phyloP scores from a whole-genome alignment of 2,329 filamentous ascomycete species.

The Didymella segeticola region DNA sequence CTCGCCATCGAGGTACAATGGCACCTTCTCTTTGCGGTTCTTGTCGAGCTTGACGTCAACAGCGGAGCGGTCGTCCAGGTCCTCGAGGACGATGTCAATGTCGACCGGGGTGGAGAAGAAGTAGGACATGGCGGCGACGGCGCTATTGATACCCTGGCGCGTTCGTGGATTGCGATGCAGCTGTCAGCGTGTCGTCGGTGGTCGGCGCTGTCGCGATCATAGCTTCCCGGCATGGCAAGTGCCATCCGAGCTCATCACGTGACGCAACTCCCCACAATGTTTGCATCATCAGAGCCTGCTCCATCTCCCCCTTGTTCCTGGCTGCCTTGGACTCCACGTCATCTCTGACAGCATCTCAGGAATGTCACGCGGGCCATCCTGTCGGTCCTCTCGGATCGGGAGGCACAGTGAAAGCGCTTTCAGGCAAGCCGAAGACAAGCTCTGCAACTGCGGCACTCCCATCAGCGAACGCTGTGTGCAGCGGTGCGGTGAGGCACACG shows the following conservation, averaged over 20 bases:
- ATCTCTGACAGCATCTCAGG: conserved; percentile 19
- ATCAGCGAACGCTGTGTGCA: background rate
- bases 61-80: conserved; percentile 90
- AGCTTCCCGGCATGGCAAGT: conserved; percentile 23
- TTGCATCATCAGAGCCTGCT: background rate
- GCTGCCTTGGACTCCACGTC: conserved; percentile 25
- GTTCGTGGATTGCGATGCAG: conserved; percentile 22
- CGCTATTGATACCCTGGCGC: conserved; percentile 13
- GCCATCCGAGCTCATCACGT: conserved; percentile 23
- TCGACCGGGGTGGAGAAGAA: conserved; percentile 95
- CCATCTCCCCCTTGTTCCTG: conserved; percentile 8
- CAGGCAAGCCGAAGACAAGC: too few species aligned
- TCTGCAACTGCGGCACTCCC: background rate
- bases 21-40: conserved; percentile 94
- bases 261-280: too few species aligned
- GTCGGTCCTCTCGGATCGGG: background rate
- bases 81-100: conserved; percentile 97
- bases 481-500: conserved; percentile 10
- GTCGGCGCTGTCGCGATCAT: conserved; percentile 21
- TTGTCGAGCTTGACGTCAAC: conserved; percentile 99
- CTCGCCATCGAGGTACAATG: conserved; percentile 96
- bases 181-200: conserved; percentile 20
- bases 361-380: conserved; percentile 12
- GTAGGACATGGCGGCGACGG: conserved; percentile 75
- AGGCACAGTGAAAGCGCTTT: background rate